phyloP scores from a whole-genome alignment of 371 early-diverging fungal genomes.

The Mortierella polycephala region DNA sequence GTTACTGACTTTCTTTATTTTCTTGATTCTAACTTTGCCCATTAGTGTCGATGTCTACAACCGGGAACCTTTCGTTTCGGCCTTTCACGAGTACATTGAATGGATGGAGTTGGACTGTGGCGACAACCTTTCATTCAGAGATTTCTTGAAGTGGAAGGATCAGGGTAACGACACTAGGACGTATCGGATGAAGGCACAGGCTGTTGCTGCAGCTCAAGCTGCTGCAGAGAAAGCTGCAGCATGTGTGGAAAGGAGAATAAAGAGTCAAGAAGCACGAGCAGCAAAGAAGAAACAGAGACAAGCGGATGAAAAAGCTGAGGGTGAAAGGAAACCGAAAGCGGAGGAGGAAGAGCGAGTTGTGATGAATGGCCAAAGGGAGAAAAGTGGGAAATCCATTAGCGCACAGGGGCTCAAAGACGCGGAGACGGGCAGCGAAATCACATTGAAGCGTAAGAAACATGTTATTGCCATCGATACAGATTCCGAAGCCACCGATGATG shows the following conservation, averaged over 20 bases:
- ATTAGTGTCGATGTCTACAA: neutral
- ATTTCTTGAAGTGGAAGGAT: conserved; percentile 28
- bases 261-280: neutral
- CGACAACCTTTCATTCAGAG: conserved; percentile 8
- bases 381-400: too few relatives aligned
- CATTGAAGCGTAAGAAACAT: too few relatives aligned
- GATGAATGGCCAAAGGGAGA: too few relatives aligned
- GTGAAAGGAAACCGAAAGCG: neutral
- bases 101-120: conserved; percentile 42
- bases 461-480: too few relatives aligned
- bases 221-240: conserved; percentile 22
- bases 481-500: too few relatives aligned
- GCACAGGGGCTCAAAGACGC: too few relatives aligned
- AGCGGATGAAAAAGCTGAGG: conserved; percentile 1
- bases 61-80: conserved; percentile 21
- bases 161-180: conserved; percentile 23
- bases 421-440: too few relatives aligned
- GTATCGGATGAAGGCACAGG: conserved; percentile 15
- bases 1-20: neutral
- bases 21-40: neutral
- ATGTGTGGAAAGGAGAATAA: conserved; percentile 16
- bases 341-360: neutral
- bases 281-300: conserved; percentile 15
- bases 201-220: conserved; percentile 13
- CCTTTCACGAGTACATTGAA: conserved; percentile 41